These are phyloP conservation scores for Scheffersomyces quercinus DNA, from an alignment of 1,139 yeast species.

Conservation along the genomic window DNA sequence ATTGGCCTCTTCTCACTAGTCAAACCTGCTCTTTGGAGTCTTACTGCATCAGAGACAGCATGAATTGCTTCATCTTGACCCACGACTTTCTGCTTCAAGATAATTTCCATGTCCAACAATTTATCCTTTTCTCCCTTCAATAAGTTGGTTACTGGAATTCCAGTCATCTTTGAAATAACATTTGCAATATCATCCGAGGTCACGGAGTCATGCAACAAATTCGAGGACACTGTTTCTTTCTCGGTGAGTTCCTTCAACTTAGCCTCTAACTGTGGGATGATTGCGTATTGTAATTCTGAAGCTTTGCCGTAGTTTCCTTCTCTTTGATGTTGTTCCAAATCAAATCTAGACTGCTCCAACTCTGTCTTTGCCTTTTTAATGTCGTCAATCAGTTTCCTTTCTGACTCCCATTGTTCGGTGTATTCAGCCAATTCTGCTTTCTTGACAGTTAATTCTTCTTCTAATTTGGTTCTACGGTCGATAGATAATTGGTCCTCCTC, in stretches of 20 bases:
- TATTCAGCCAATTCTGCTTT: constrained; percentile 65
- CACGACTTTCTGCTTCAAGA: constrained; percentile 74
- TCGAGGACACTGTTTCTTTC: constrained; percentile 36
- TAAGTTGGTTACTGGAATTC: constrained; percentile 89
- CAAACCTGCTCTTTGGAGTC: constrained; percentile 93
- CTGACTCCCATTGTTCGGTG: constrained; percentile 85
- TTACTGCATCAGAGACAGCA: constrained; percentile 90
- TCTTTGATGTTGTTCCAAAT: constrained; percentile 79
- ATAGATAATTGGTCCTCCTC: constrained; percentile 84
- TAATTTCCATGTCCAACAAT: constrained; percentile 80
- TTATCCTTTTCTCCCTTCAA: constrained; percentile 95
- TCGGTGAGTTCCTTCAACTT: constrained; percentile 52
- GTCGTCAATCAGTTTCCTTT: constrained; percentile 69
- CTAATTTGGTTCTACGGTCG: constrained; percentile 68
- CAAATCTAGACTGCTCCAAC: constrained; percentile 80
- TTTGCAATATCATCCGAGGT: constrained; percentile 91
- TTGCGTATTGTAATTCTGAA: constrained; percentile 83
- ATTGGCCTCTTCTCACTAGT: constrained; percentile 93
- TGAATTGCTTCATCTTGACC: constrained; percentile 96
- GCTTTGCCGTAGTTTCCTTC: constrained; percentile 86
- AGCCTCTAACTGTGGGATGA: constrained; percentile 75
- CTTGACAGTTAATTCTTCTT: constrained; percentile 63
- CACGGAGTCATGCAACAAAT: constrained; percentile 83
- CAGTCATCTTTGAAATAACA: constrained; percentile 92
- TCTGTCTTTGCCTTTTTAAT: constrained; percentile 79